Base-by-base conservation (phyloP, 2,329 filamentous ascomycete genomes). In the Fusarium beomiforme region DNA sequence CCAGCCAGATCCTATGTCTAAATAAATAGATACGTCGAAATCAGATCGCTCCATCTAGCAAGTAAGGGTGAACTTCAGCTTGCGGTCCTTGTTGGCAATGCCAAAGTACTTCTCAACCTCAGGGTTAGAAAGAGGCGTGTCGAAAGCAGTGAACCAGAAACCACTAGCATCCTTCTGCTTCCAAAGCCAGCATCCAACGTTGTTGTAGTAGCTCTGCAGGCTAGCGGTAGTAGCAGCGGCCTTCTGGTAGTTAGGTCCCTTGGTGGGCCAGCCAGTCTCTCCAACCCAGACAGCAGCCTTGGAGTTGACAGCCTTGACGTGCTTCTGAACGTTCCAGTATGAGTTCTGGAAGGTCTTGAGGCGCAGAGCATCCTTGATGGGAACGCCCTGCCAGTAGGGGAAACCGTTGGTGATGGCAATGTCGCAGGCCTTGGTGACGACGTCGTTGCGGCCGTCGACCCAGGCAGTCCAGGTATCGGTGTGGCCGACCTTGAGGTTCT, bases 141-240 rank as follows among this genome's bases (percentile, higher is more conserved):
- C 73, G 11, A 75, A 75, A 14, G 73, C 73, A 23, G 73, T 75
- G 60, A 75, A 75, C 73, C 73, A 75, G 56, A 75, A 75, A 23
- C 54, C 71, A 37, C 73, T 75, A 21, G 56, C 51, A 16, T 64
- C 64, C 24, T 64, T 54, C 59, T 71, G 69, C 21, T 36, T 11
- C 73, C 73, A 75, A 6, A 75, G 24, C 68, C 68, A 75, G 46
- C 73, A 75, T 11, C 59, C 73, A 19, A 75, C 70, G 5, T 33
- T 75, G 63, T 65, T 65, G 53, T 75, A 75, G 59, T 71, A 75
- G 37, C 41, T 66, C 66, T 75, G 70, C 50, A 72, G 42, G 23
- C 56, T 54, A 5, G 54, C 46, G 1, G 51, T 57, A 3, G 70
- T 69, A 14, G 72, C 73, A 24, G 51, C 55, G 5, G 73, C 70